phyloP scores from a whole-genome alignment of 140 eudicot genomes.

The Flaveria floridana region DNA sequence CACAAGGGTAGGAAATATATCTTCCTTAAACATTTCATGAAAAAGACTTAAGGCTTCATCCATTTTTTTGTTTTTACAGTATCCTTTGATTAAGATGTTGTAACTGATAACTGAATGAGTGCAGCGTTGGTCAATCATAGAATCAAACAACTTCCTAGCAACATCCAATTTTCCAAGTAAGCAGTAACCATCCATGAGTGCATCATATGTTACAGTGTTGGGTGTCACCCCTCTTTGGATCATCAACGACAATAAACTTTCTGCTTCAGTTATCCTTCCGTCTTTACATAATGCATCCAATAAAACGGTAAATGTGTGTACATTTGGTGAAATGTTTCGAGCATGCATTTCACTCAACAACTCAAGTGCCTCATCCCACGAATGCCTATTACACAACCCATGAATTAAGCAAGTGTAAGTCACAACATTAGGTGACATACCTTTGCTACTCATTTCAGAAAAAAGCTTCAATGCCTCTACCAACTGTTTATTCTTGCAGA shows the following conservation, averaged over 20 bases:
- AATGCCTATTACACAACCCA: conserved; percentile 28
- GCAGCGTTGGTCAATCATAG: conserved; percentile 25
- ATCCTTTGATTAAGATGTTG: conserved; percentile 35
- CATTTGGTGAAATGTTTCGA: conserved; percentile 18
- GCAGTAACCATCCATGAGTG: conserved; percentile 35
- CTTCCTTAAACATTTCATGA: conserved; percentile 27
- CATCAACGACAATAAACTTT: conserved; percentile 33
- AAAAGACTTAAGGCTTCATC: conserved; percentile 33
- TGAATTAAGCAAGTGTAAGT: conserved; percentile 33
- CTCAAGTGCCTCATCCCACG: conserved; percentile 27
- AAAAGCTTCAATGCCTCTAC: conserved; percentile 27
- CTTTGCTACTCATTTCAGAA: conserved; percentile 30
- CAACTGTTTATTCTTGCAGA: conserved; percentile 26
- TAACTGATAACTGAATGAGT: conserved; percentile 32
- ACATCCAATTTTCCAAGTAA: conserved; percentile 12
- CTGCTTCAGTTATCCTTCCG: conserved; percentile 24
- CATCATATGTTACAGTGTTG: conserved; percentile 27
- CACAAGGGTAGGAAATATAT: conserved; percentile 21
- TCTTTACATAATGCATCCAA: conserved; percentile 34
- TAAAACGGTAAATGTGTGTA: conserved; percentile 25
- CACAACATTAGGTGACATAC: conserved; percentile 34
- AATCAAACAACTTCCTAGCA: conserved; percentile 31
- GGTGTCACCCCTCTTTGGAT: conserved; percentile 34
- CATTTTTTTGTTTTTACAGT: conserved; percentile 22
- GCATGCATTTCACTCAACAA: conserved; percentile 35